Base-by-base conservation (phyloP, 257 asterid genomes). In the Rubia yunnanensis region DNA sequence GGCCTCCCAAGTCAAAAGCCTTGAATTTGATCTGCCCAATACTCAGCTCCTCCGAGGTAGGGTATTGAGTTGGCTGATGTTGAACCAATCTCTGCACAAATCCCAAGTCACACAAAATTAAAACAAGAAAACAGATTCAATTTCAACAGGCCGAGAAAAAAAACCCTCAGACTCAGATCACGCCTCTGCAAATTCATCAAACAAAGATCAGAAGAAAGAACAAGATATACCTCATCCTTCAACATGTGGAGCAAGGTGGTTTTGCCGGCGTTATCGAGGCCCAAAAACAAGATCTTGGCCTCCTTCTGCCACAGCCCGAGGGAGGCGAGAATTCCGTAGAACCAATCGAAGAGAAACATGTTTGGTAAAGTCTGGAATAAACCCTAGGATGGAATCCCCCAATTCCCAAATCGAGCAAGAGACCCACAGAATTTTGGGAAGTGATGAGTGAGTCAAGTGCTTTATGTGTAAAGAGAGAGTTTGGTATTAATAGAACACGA, bases 221-320 rank as follows among this genome's bases (percentile, higher is more conserved):
- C 4, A 54, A 49, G 26, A 50, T 14, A 13, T 41, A 91, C 98
- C 98, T 91, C 98, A 67, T 88, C 96, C 74, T 91, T 88, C 67
- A 86, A 85, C 98, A 91, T 88, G 73, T 91, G 96, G 60, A 91
- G 98, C 72, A 91, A 83, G 64, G 98, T 91, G 72, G 98, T 91
- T 70, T 91, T 91, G 72, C 96, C 98, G 54, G 98, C 94, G 74
- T 91, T 91, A 76, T 91, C 98, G 67, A 91, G 96, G 69, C 98
- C 98, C 60, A 91, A 54, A 66, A 91, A 91, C 74, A 91, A 83
- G 73, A 91, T 91, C 82, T 91, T 91, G 28, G 96, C 98, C 82
- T 91, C 98, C 74, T 91, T 91, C 57, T 91, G 98, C 98, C 98
- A 91, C 35, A 91, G 74, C 1, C 98, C 98, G 0, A 91, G 86